These are phyloP conservation scores for Myxozyma neglecta DNA, from an alignment of 805 yeast species.

Conservation along the genomic window DNA sequence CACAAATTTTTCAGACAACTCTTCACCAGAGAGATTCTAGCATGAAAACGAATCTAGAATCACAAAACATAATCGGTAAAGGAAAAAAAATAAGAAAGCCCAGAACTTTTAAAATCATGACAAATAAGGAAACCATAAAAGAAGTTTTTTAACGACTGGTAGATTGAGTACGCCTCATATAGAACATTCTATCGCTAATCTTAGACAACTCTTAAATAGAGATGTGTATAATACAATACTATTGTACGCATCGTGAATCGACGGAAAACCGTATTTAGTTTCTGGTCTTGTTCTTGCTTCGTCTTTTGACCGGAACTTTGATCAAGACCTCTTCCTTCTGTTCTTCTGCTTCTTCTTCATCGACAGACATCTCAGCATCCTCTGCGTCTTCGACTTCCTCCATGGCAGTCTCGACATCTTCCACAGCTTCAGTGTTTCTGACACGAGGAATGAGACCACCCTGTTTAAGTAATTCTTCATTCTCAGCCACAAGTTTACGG, in stretches of 20 bases:
- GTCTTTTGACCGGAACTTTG: conserved; percentile 23
- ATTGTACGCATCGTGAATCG: too few relatives aligned
- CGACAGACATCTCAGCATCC: conserved; percentile 29
- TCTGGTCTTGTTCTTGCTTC: conserved; percentile 11
- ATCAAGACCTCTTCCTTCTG: conserved; percentile 25
- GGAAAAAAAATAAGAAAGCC: neutral
- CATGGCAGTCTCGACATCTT: conserved; percentile 48
- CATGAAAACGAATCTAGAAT: neutral
- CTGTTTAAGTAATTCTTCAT: conserved; percentile 90
- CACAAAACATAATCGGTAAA: too few relatives aligned
- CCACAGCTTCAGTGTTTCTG: conserved; percentile 51
- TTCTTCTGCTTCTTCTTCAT: conserved; percentile 43
- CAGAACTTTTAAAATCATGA: neutral
- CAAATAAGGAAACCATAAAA: neutral
- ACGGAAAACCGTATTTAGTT: neutral
- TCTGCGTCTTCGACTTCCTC: conserved; percentile 53
- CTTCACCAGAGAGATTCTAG: neutral
- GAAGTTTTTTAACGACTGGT: too few relatives aligned
- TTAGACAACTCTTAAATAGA: neutral
- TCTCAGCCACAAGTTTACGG: conserved; percentile 79
- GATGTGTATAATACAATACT: conserved; percentile 1
- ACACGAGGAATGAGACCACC: conserved; percentile 66
- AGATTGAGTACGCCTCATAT: too few relatives aligned
- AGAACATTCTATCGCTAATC: too few relatives aligned
- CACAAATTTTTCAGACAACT: neutral